phyloP scores from a whole-genome alignment of 495 filamentous ascomycete species.

The Aspergillus kassunensis region DNA sequence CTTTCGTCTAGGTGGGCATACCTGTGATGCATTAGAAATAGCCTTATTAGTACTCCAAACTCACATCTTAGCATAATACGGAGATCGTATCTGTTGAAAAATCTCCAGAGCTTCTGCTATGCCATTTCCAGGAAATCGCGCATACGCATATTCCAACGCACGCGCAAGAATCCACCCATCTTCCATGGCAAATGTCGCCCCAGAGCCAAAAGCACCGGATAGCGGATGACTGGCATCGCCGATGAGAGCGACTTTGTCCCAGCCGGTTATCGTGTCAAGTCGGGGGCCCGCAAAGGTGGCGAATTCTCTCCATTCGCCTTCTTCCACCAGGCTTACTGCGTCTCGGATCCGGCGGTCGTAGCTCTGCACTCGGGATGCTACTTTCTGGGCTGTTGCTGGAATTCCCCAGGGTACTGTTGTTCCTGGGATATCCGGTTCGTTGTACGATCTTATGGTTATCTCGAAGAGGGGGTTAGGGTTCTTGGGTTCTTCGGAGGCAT shows the following conservation, averaged over 20 bases:
- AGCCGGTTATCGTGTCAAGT: conserved; percentile 33
- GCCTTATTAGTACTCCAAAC: background rate
- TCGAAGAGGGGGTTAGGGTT: conserved; percentile 17
- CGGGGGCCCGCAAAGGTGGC: conserved; percentile 12
- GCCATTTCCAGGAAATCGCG: background rate
- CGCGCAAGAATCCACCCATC: conserved; percentile 47
- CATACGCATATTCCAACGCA: conserved; percentile 28
- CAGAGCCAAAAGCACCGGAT: conserved; percentile 46
- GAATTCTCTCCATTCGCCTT: conserved; percentile 1
- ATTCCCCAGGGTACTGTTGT: conserved; percentile 46
- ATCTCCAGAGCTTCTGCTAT: conserved; percentile 31
- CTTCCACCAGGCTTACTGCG: background rate
- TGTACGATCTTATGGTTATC: conserved; percentile 23
- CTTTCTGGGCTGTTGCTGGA: conserved; percentile 34
- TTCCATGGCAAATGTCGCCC: conserved; percentile 49
- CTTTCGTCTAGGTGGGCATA: background rate
- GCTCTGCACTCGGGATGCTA: conserved; percentile 1
- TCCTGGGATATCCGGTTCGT: conserved; percentile 19
- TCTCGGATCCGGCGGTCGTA: background rate
- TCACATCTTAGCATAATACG: conserved; percentile 34
- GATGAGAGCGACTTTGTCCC: conserved; percentile 44
- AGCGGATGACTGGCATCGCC: conserved; percentile 49
- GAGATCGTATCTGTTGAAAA: conserved; percentile 40
- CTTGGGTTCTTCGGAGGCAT: conserved; percentile 27
- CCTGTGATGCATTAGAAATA: background rate